These are phyloP conservation scores for Tilletia indica DNA, from an alignment of 1,284 basidiomycete genomes.

Conservation along the genomic window DNA sequence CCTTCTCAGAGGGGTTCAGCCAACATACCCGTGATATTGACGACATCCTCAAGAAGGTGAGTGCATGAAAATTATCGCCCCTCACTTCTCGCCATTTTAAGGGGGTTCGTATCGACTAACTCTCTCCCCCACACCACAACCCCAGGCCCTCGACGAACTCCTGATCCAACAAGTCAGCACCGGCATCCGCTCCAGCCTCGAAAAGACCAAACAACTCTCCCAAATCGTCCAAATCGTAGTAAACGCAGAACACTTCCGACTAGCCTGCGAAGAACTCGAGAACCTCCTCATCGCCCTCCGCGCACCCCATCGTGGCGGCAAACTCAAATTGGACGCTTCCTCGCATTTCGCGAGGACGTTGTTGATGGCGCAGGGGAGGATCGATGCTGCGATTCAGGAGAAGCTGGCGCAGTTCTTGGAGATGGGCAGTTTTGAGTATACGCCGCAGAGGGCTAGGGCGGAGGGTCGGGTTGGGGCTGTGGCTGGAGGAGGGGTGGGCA, in stretches of 20 bases:
- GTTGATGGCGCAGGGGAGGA: conserved; percentile 70
- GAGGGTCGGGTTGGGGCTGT: not conserved
- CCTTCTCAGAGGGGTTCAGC: conserved; percentile 89
- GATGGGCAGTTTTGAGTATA: conserved; percentile 91
- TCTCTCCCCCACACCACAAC: not conserved
- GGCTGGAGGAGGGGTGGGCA: not conserved
- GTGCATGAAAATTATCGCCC: too few relatives aligned
- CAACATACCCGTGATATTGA: conserved; percentile 90
- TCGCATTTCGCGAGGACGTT: conserved; percentile 71
- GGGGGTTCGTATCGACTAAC: not conserved
- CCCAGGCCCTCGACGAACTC: conserved; percentile 79
- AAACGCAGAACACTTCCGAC: conserved; percentile 88
- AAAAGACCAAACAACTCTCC: conserved; percentile 71
- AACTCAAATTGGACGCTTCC: conserved; percentile 69
- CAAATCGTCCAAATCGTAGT: conserved; percentile 92
- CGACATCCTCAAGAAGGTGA: conserved; percentile 81
- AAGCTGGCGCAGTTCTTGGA: conserved; percentile 98
- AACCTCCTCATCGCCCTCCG: conserved; percentile 70
- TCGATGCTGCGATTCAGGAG: conserved; percentile 77
- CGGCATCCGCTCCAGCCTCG: conserved; percentile 71
- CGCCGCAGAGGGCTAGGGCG: conserved; percentile 60
- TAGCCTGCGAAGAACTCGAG: conserved; percentile 81
- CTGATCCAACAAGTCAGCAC: conserved; percentile 77
- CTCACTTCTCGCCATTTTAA: too few relatives aligned
- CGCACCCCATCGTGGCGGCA: conserved; percentile 77